Evolutionary conservation across 1,284 basidiomycete genomes (phyloP).

Genomic region (Phylloboletellus chloephorus): DNA sequence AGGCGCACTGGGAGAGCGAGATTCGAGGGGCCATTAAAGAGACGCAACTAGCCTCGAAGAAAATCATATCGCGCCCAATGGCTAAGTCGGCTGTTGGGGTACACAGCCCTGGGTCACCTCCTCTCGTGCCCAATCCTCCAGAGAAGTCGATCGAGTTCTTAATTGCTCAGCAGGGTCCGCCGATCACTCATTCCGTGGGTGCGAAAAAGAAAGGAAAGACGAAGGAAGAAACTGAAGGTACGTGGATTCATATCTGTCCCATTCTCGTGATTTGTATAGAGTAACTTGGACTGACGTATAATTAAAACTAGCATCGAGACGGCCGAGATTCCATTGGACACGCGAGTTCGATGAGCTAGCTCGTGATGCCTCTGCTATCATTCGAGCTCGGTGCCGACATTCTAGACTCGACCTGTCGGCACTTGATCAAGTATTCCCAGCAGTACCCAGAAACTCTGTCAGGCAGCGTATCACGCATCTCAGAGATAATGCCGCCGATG

Average conservation of each 20-base stretch:
- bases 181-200: conserved; percentile 23
- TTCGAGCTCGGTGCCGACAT: conserved; percentile 69
- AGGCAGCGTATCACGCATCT: conserved; percentile 61
- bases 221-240: conserved; percentile 33
- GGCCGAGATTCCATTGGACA: conserved; percentile 78
- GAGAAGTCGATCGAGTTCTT: conserved; percentile 53
- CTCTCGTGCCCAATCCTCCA: conserved; percentile 38
- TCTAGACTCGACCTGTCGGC: conserved; percentile 64
- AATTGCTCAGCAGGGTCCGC: conserved; percentile 53
- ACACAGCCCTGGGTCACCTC: conserved; percentile 27
- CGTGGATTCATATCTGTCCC: conserved; percentile 9
- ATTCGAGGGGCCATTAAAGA: conserved; percentile 53
- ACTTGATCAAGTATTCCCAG: conserved; percentile 74
- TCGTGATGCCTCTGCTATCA: conserved; percentile 77
- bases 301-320: conserved; percentile 31
- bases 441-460: conserved; percentile 60
- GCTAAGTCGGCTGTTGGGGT: conserved; percentile 19
- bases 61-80: conserved; percentile 31
- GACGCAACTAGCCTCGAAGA: conserved; percentile 44
- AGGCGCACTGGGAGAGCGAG: conserved; percentile 57
- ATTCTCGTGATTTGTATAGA: conserved; percentile 2
- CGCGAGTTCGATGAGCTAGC: conserved; percentile 82
- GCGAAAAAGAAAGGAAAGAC: conserved; percentile 36
- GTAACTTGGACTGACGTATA: conserved; percentile 9
- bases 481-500: conserved; percentile 57